Evolutionary conservation across 768 basidiomycete species (phyloP), one percentile per base, ranked within the genome.

Genomic region (Psilocybe subaeruginosa): DNA sequence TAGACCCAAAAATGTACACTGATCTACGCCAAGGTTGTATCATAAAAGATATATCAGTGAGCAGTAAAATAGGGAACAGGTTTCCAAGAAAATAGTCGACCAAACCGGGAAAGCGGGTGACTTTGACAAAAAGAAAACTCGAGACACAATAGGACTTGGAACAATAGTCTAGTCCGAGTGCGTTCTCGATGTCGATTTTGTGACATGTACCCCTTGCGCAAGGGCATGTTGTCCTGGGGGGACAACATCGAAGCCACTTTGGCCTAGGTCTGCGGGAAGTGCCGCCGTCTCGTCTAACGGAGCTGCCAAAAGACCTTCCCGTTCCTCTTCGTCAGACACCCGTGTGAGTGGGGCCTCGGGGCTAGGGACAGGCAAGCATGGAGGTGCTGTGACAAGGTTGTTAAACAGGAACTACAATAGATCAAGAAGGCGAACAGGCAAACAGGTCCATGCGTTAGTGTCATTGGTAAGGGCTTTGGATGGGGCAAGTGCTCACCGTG

Each of bases 231-330:
- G 74, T 14, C 82, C 77, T 56, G 78, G 77, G 14, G 90, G 90
- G 17, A 93, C 78, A 30, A 95, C 91, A 72, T 95, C 94, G 71
- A 82, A 96, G 12, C 95, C 95, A 62, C 87, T 81, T 73, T 85
- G 84, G n/a, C 92, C 92, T 23, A 95, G 79, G 68, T 91, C 91
- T 3, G 85, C 87, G 17, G 95, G 95, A 8, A 95, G 79, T 9
- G 77, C 81, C n/a, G 92, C 92, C 0, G 93, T 94, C 73, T 94
- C 92, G 59, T 94, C 92, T 41, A 65, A 55, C 33, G 58, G 35
- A 33, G 41, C 50, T 19, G 76, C 67, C 30, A 88, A 75, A 17
- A 88, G 76, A 11, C 74, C 79, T 63, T 85, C 79, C 27, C 80
- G 77, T 69, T 91, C 87, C 70, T 89, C 90, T 69, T 91, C 87